Base-by-base conservation (phyloP, 805 yeast genomes). In the Sugiyamaella marilandica region DNA sequence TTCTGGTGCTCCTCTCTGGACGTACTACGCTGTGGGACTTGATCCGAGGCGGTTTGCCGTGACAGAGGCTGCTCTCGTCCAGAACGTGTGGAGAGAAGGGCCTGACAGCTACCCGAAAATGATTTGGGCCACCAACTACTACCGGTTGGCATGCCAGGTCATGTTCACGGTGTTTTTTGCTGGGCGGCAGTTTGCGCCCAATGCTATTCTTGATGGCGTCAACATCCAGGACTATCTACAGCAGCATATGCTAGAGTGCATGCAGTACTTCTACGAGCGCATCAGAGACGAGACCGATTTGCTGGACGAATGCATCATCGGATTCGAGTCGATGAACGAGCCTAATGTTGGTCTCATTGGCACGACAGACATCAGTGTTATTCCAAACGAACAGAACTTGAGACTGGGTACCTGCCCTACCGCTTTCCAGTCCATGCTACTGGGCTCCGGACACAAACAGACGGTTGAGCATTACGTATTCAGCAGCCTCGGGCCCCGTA, bases 1-100 rank as follows among this genome's bases (percentile, higher is more conserved):
- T 1, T 82, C 88, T 52, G 97, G 97, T 16, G 96, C 97, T 5
- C 97, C 97, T 0, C 60, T 86, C 64, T 90, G 97, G 97, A 90
- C 97, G 0, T 69, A 89, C 8, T 83, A 85, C 61, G 91, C 92
- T n/a, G 95, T 91, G 1, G 97, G 97, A 0, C 71, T 91, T 46
- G 80, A 91, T 54, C 95, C 95, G 16, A 55, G 55, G n/a, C 68
- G 78, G 18, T 87, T 94, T 61, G 68, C 77, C 0, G 74, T 59
- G 1, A 87, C 94, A 3, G 87, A 85, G 54, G 95, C 96, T 1
- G 92, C 97, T 0, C 67, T 87, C 33, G 65, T 89, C 18, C 96
- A 91, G 65, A 83, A 85, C 60, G 65, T 70, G 14, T 75, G 73
- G 64, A 53, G 48, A 9, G 67, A 74, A 44, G 65, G 87, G 85